Percentiles rank a stretch among this genome's conserved stretches.
phyloP scores from a whole-genome alignment of 2,329 filamentous ascomycete species.

The Lecanosticta acicola region DNA sequence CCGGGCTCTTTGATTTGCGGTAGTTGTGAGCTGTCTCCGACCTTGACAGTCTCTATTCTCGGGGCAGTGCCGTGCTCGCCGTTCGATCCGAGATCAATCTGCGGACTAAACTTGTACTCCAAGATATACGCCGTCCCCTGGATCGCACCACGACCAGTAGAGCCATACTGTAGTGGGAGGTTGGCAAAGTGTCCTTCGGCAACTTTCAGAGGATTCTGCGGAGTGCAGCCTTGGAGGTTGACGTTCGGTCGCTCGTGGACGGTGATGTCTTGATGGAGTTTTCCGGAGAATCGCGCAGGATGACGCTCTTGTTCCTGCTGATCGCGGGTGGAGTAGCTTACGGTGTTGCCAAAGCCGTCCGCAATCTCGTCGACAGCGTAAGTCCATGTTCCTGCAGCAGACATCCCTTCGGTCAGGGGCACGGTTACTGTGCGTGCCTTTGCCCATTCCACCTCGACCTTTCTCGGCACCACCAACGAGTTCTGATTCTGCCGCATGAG shows the following conservation, averaged over 20 bases:
- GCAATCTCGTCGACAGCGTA: conserved; percentile 89
- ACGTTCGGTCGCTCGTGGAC: conserved; percentile 82
- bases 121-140: conserved; percentile 65
- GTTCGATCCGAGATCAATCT: conserved; percentile 61
- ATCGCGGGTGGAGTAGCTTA: conserved; percentile 66
- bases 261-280: conserved; percentile 68
- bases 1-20: conserved; percentile 71
- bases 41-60: conserved; percentile 52
- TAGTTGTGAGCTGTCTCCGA: conserved; percentile 57
- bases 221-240: conserved; percentile 67
- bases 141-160: conserved; percentile 52
- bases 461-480: conserved; percentile 52
- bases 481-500: conserved; percentile 52
- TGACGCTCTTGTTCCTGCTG: conserved; percentile 52
- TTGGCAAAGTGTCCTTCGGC: conserved; percentile 64
- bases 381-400: conserved; percentile 71
- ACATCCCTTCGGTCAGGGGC: conserved; percentile 84
- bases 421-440: conserved; percentile 68
- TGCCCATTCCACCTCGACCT: conserved; percentile 75
- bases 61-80: conserved; percentile 63
- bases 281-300: conserved; percentile 42
- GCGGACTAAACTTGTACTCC: conserved; percentile 75
- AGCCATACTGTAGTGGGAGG: conserved; percentile 66
- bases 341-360: conserved; percentile 81
- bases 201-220: conserved; percentile 74